Conservation (phyloP, 2,329 filamentous ascomycete genomes). For the Microsporum canis region DNA sequence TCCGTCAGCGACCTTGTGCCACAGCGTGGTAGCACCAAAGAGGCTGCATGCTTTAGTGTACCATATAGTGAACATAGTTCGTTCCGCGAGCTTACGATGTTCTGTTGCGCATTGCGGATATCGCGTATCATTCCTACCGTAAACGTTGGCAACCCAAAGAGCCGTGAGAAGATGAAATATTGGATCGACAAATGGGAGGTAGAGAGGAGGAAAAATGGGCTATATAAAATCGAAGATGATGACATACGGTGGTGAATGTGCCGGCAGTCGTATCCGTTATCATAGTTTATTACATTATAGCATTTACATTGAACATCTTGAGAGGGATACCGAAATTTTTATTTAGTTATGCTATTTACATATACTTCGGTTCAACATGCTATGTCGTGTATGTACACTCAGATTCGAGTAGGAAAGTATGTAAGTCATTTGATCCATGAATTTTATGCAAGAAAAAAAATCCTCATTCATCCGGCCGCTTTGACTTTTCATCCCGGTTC, state of each 20-base stretch:
- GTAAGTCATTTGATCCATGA: neutral
- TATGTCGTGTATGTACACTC: neutral
- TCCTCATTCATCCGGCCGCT: neutral
- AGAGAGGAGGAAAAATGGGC: conserved; percentile 51
- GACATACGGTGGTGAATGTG: conserved; percentile 17
- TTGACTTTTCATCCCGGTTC: conserved; percentile 1
- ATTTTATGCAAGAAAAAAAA: neutral
- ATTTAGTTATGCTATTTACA: neutral
- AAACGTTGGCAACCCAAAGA: conserved; percentile 59
- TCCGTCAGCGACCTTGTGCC: conserved; percentile 60
- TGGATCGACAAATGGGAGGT: conserved; percentile 55
- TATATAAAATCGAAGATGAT: conserved; percentile 39
- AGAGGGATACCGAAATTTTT: neutral
- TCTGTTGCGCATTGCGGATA: conserved; percentile 75
- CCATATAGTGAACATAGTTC: conserved; percentile 94
- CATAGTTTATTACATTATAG: neutral
- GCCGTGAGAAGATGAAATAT: conserved; percentile 53
- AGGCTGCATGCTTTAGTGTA: conserved; percentile 82
- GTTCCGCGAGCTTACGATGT: conserved; percentile 88
- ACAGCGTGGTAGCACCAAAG: conserved; percentile 69
- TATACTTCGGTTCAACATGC: neutral
- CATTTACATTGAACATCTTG: neutral
- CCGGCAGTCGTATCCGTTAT: neutral
- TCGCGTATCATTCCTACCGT: conserved; percentile 89
- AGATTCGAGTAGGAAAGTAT: neutral